Conservation (phyloP, 345 rosid genomes). For the Salix suchowensis region DNA sequence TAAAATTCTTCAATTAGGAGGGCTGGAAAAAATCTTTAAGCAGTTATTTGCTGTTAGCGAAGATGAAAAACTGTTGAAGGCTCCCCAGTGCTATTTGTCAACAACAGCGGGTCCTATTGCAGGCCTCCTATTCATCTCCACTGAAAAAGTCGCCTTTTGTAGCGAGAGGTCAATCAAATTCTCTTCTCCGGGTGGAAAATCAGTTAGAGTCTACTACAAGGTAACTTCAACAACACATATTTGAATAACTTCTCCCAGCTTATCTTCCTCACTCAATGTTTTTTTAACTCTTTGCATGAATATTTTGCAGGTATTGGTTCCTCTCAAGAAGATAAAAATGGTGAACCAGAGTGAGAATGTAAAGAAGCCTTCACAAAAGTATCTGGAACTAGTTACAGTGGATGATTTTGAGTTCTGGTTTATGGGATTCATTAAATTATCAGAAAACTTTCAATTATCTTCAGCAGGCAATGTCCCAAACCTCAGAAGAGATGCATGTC, state of each 20-base stretch:
- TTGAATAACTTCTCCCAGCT: too few species aligned
- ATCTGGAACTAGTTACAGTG: slow-evolving; percentile 55
- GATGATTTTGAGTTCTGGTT: slow-evolving; percentile 88
- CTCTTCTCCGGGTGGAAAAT: slow-evolving; percentile 29
- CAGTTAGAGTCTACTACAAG: slow-evolving; percentile 37
- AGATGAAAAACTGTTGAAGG: slow-evolving; percentile 42
- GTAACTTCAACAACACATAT: background rate
- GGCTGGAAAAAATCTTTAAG: slow-evolving; percentile 39
- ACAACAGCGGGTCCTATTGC: slow-evolving; percentile 48
- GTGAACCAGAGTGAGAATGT: slow-evolving; percentile 48
- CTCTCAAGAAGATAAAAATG: slow-evolving; percentile 47
- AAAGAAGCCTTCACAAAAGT: slow-evolving; percentile 69
- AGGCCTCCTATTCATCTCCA: slow-evolving; percentile 47
- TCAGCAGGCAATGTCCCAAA: slow-evolving; percentile 42
- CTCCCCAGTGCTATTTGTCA: slow-evolving; percentile 43
- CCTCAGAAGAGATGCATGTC: background rate
- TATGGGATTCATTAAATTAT: slow-evolving; percentile 72
- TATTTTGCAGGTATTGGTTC: slow-evolving; percentile 45
- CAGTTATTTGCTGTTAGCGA: slow-evolving; percentile 33
- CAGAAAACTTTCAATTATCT: slow-evolving; percentile 61
- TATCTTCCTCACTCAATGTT: background rate
- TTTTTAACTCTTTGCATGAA: too few species aligned
- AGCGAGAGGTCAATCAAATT: slow-evolving; percentile 48
- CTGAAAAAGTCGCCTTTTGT: slow-evolving; percentile 37
- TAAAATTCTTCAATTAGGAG: slow-evolving; percentile 39